These are phyloP conservation scores for Calendula officinalis DNA, from an alignment of 129 eudicot genomes.

Conservation along the genomic window DNA sequence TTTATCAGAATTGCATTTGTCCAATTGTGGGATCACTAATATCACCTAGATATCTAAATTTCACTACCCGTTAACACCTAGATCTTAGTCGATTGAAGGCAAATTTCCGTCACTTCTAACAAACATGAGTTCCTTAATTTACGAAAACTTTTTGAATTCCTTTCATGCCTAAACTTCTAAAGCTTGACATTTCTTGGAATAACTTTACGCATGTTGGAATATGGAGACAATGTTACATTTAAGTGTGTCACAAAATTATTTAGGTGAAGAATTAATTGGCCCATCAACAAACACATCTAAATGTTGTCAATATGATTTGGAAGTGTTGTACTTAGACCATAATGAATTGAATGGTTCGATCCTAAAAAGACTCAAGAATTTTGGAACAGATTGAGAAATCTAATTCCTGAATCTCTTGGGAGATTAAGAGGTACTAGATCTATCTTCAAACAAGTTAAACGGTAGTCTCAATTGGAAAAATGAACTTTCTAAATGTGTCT, in stretches of 20 bases:
- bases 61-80: slow-evolving; percentile 4
- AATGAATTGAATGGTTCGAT: slow-evolving; percentile 5
- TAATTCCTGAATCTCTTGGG: slow-evolving; percentile 12
- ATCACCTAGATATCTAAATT: background rate
- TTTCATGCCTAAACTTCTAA: slow-evolving; percentile 8
- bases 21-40: background rate
- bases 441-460: slow-evolving; percentile 3
- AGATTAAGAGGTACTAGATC: slow-evolving; percentile 7
- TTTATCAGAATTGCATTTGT: slow-evolving; percentile 6
- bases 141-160: background rate
- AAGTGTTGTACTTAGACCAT: slow-evolving; percentile 1
- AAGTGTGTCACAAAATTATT: background rate
- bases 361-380: background rate
- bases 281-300: background rate
- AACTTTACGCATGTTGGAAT: slow-evolving; percentile 2
- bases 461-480: slow-evolving; percentile 7
- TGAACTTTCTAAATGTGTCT: background rate
- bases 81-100: slow-evolving; percentile 16
- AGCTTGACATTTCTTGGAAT: slow-evolving; percentile 11
- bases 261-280: background rate
- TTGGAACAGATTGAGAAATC: background rate
- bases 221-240: slow-evolving; percentile 13
- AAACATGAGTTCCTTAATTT: background rate
- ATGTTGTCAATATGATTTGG: slow-evolving; percentile 15
- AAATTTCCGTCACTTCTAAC: background rate